Evolutionary conservation across 148 eudicot species (phyloP).

Genomic region (Fallopia convolvulus): DNA sequence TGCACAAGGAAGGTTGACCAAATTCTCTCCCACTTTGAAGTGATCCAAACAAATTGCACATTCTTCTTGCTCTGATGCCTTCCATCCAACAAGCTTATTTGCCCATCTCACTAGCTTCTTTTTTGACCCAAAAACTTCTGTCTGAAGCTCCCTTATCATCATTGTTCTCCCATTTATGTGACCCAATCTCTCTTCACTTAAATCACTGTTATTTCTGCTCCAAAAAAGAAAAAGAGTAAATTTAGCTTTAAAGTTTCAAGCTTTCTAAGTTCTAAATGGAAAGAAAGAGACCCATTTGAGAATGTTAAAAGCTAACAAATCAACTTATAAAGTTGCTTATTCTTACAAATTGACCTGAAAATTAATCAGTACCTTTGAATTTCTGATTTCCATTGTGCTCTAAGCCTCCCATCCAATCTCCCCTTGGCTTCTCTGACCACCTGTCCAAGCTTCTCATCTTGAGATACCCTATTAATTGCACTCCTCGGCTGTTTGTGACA

Average conservation of each 20-base stretch:
- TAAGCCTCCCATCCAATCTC: constrained; percentile 49
- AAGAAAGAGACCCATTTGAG: no score
- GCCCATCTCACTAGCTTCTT: constrained; percentile 24
- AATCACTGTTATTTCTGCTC: constrained; percentile 24
- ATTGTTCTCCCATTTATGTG: constrained; percentile 10
- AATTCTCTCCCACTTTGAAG: constrained; percentile 35
- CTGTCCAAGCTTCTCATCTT: constrained; percentile 38
- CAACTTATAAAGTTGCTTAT: no score
- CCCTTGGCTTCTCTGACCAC: constrained; percentile 53
- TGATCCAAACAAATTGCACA: constrained; percentile 76
- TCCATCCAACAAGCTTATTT: constrained; percentile 47
- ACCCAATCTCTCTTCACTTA: constrained; percentile 21
- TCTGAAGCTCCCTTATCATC: constrained; percentile 21
- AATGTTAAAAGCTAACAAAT: neutral
- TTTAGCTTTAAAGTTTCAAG: neutral
- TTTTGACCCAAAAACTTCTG: constrained; percentile 34
- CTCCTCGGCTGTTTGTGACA: constrained; percentile 21
- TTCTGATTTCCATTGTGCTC: constrained; percentile 27
- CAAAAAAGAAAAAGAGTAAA: neutral
- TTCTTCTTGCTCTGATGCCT: constrained; percentile 47
- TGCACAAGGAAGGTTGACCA: constrained; percentile 49
- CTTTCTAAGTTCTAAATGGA: neutral
- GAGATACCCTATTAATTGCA: constrained; percentile 12
- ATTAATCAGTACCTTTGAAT: constrained; percentile 20
- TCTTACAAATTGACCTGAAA: no score